Conservation (phyloP, 352 stramenopile genomes). For the Pythium pyrilobum region DNA sequence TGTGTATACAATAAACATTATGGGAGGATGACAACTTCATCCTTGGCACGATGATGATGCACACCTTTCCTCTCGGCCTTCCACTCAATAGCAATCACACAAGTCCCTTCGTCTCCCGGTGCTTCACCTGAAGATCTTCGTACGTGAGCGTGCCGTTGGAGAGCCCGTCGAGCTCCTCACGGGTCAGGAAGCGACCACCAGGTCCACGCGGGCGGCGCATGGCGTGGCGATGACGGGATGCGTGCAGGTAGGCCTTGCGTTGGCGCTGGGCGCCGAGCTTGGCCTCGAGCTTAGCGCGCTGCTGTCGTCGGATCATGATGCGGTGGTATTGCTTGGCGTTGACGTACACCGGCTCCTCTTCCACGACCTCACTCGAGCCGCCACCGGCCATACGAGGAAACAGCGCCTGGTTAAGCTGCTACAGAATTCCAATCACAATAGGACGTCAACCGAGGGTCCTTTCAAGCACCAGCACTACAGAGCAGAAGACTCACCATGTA, state of each 20-base stretch:
- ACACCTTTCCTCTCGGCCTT: background rate
- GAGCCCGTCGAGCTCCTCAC: slow-evolving; percentile 71
- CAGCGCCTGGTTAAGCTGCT: slow-evolving; percentile 46
- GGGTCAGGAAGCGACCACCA: slow-evolving; percentile 79
- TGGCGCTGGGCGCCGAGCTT: slow-evolving; percentile 76
- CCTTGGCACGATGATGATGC: background rate
- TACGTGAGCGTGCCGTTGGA: slow-evolving; percentile 60
- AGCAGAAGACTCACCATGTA: slow-evolving; percentile 84
- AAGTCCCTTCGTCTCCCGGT: slow-evolving; percentile 22
- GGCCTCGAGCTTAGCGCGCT: slow-evolving; percentile 81
- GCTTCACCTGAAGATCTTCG: slow-evolving; percentile 43
- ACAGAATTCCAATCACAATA: too few species aligned
- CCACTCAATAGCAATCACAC: too few species aligned
- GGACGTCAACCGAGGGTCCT: too few species aligned
- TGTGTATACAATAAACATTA: slow-evolving; percentile 23
- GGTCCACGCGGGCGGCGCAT: slow-evolving; percentile 81
- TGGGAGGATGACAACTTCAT: background rate
- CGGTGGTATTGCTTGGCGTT: slow-evolving; percentile 90
- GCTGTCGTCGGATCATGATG: slow-evolving; percentile 86
- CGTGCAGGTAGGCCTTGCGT: slow-evolving; percentile 83
- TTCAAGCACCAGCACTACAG: too few species aligned
- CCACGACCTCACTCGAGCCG: slow-evolving; percentile 44
- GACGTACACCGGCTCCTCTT: slow-evolving; percentile 87
- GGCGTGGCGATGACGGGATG: slow-evolving; percentile 84
- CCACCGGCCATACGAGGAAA: slow-evolving; percentile 47